Evolutionary conservation across 139 green algal genomes (phyloP), one percentile per base, ranked within the genome.

Genomic region (Volvox reticuliferus): DNA sequence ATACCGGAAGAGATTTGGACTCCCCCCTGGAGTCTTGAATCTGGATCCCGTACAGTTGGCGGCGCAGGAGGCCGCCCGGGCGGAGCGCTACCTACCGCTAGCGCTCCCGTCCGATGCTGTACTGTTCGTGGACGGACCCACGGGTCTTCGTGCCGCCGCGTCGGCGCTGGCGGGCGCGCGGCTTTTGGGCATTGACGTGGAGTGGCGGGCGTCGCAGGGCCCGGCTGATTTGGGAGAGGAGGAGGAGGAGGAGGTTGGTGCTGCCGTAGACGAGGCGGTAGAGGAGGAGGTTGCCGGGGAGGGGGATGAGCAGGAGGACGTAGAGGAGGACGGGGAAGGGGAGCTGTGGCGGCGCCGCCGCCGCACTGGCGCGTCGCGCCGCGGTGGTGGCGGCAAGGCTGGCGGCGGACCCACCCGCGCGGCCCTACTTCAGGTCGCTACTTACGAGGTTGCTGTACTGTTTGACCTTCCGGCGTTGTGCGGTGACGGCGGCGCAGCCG

Each of bases 181-280:
- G 1, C 80, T 95, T 30, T 13, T 98, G 26, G 96, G 96, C 0
- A 36, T 98, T 13, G 96, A 98, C 82, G 86, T 95, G 22, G 96
- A 98, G 92, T 98, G 96, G 96, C 92, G 94, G 88, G 95, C 82
- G 36, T 36, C 24, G 36, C 32, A 62, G 65, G 65, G 68, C 65
- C 78, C n/a, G 65, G 63, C 68, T 65, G 79, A 69, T 14, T 61
- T 22, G 78, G 88, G 77, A 77, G 77, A 50, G 61, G 67, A 37
- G 63, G 13, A 1, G 62, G 32, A 68, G 30, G 62, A 69, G 87
- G 73, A 55, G 50, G 86, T n/a, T 13, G 5, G 3, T 0, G 68
- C 44, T 14, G 44, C 44, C 5, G 44, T 9, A 9, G 44, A 26
- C 0, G 85, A 71, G 69, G 68, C 28, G 33, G 85, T 63, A 36